Conservation (phyloP, 257 asterid species). For the Solanum lycopersicoides region DNA sequence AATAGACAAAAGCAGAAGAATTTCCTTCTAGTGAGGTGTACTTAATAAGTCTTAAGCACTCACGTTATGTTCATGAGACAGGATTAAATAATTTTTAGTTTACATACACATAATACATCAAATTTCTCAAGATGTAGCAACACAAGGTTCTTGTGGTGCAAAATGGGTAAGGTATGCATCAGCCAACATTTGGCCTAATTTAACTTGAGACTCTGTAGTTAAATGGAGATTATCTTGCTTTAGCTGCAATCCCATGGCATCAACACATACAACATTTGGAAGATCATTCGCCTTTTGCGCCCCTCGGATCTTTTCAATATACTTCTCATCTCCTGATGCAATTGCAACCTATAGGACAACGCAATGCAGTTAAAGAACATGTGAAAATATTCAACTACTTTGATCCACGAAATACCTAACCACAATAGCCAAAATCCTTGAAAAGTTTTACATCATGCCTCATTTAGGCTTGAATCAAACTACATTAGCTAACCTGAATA, state of each 20-base stretch:
- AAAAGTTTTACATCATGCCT: neutral
- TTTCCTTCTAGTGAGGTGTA: neutral
- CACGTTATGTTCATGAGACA: neutral
- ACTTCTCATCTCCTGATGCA: constrained; percentile 46
- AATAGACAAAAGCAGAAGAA: neutral
- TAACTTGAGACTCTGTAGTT: constrained; percentile 63
- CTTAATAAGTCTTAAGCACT: neutral
- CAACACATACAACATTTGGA: constrained; percentile 52
- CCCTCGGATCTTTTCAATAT: constrained; percentile 41
- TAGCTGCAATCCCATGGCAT: constrained; percentile 60
- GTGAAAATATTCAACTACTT: neutral
- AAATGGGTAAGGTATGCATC: constrained; percentile 39
- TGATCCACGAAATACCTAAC: neutral
- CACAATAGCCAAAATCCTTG: neutral
- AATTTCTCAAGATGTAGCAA: neutral
- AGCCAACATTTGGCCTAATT: constrained; percentile 46
- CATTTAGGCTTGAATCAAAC: neutral
- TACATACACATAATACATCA: neutral
- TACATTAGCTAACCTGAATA: constrained; percentile 42
- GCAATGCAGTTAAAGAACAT: neutral
- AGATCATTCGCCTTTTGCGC: constrained; percentile 46
- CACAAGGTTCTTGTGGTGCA: neutral
- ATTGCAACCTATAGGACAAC: constrained; percentile 42
- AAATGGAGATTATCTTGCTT: constrained; percentile 60
- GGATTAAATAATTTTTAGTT: neutral